phyloP scores from a whole-genome alignment of 2,329 filamentous ascomycete genomes.

The Venturia effusa region DNA sequence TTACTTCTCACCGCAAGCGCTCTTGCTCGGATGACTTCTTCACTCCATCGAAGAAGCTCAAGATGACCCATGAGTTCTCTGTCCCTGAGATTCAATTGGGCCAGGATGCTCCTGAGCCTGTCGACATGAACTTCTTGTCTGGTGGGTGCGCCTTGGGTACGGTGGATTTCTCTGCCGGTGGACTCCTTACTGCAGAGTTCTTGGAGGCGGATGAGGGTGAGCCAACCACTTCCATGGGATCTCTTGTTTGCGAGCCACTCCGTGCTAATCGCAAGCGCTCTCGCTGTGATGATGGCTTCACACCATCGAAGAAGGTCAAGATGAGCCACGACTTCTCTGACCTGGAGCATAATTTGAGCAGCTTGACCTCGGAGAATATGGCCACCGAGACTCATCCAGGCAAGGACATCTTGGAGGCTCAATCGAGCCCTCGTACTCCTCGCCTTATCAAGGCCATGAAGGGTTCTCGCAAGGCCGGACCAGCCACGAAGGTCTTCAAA shows the following conservation, averaged over 20 bases:
- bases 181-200: not conserved
- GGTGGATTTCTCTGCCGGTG: not conserved
- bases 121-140: not conserved
- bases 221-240: too few species aligned
- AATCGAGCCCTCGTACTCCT: not conserved
- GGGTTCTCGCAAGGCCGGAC: not conserved
- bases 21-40: too few species aligned
- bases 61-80: too few species aligned
- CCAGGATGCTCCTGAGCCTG: not conserved
- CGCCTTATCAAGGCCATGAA: not conserved
- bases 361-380: not conserved
- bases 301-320: not conserved
- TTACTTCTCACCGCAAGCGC: too few species aligned
- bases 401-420: not conserved
- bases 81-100: not conserved
- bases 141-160: not conserved
- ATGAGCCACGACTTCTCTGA: not conserved
- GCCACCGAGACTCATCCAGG: not conserved
- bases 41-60: too few species aligned
- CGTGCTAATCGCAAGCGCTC: not conserved
- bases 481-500: not conserved
- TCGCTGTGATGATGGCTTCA: not conserved
- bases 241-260: not conserved
- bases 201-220: not conserved
- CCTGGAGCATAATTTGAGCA: not conserved